Base-by-base conservation (phyloP, 371 early-diverging fungal genomes). In the Parasitella parasitica region DNA sequence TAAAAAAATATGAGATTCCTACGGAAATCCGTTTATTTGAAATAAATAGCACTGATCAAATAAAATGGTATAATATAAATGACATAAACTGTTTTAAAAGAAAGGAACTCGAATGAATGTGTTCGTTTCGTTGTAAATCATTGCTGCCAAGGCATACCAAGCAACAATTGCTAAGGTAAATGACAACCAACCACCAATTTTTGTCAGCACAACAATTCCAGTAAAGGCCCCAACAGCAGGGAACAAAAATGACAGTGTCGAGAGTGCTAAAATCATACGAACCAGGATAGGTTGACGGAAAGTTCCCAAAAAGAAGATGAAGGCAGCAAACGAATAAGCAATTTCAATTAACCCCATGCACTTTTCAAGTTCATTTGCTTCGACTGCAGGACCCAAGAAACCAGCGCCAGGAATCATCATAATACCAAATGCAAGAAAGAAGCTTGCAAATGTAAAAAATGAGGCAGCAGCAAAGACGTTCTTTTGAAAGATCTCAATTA, bases 361-460 rank as follows among this genome's bases (percentile, higher is more conserved):
- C 9, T 51, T 52, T 15, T 68, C 52, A 2, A 70, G 26, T 27
- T 66, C 60, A 12, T 66, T 67, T n/a, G 53, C 64, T 4, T 55
- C 61, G 1, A 43, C 38, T 5, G 63, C 62, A 11, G 64, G 51
- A 3, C 50, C 62, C 22, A 73, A 35, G 20, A 72, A 67, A 7
- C 73, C 76, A 15, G 64, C 43, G 6, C 49, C 18, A 16, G 63
- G 63, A 18, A 54, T 30, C 46, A 76, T 64, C 70, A 76, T 67
- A 27, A 73, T 68, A 35, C 70, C 71, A 27, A 68, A 76, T 3
- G 76, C 48, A n/a, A 76, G 63, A 34, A 61, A 76, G 54, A 76
- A 76, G n/a, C 76, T 66, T 32, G 69, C 55, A 52, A 66, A 72
- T n/a, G 71, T 67, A 12, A 56, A 16, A 28, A 76, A 64, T 7